Conservation (phyloP, 208 protist genomes). For the Trypanosoma platydactyli region DNA sequence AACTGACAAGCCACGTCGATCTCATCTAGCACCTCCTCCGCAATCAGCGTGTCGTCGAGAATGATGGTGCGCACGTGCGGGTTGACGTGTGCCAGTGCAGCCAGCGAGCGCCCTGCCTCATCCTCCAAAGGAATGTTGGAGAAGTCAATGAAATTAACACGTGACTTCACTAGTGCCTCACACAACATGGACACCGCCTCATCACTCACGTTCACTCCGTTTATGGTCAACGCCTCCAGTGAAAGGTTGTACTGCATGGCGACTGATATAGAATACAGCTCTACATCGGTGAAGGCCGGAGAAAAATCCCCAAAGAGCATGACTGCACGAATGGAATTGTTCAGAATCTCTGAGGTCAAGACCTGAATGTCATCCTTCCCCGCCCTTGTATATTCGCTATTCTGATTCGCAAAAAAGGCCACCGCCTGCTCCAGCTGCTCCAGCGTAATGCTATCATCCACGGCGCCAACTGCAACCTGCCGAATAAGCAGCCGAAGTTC, state of each 20-base stretch:
- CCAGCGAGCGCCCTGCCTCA: constrained; percentile 77
- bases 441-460: constrained; percentile 41
- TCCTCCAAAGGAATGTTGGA: constrained; percentile 84
- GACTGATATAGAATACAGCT: constrained; percentile 75
- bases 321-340: constrained; percentile 80
- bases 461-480: constrained; percentile 36
- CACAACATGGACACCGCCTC: constrained; percentile 76
- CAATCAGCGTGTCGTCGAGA: constrained; percentile 84
- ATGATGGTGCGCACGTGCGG: constrained; percentile 86
- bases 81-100: constrained; percentile 80
- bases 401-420: constrained; percentile 73
- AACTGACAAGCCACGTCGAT: constrained; percentile 90
- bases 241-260: constrained; percentile 87
- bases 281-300: constrained; percentile 62
- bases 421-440: constrained; percentile 60
- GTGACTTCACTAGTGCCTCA: constrained; percentile 71
- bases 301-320: constrained; percentile 84
- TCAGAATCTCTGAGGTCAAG: constrained; percentile 78
- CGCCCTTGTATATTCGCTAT: constrained; percentile 77
- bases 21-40: constrained; percentile 84
- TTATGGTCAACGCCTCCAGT: constrained; percentile 80
- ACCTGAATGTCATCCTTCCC: constrained; percentile 68
- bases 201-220: constrained; percentile 81
- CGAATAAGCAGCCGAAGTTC: constrained; percentile 37
- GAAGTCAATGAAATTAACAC: constrained; percentile 83